phyloP scores from a whole-genome alignment of 768 basidiomycete genomes.

The Suillus subluteus region DNA sequence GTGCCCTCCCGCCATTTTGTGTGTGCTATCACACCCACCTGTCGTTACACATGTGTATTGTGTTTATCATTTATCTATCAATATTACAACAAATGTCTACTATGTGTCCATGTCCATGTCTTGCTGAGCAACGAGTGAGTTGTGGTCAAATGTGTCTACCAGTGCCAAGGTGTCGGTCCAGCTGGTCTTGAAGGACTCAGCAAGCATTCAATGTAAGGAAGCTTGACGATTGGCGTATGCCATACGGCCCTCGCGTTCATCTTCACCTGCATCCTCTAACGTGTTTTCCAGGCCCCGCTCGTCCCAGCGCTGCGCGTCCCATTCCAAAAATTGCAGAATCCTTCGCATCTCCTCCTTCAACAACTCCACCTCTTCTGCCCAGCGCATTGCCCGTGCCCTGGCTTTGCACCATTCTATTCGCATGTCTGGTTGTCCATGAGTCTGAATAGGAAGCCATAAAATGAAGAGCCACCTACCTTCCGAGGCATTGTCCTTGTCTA shows the following conservation, averaged over 20 bases:
- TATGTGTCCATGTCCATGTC: neutral
- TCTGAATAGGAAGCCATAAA: neutral
- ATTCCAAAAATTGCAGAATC: neutral
- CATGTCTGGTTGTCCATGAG: neutral
- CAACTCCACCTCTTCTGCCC: neutral
- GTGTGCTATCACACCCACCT: too few species aligned
- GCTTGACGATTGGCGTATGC: neutral
- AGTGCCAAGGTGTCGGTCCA: neutral
- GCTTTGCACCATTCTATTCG: neutral
- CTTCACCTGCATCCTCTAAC: neutral
- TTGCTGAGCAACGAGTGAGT: neutral
- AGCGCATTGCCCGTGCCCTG: neutral
- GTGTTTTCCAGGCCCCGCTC: neutral
- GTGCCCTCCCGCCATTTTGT: too few species aligned
- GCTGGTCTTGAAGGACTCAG: neutral
- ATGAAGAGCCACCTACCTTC: conserved; percentile 6
- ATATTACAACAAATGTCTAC: too few species aligned
- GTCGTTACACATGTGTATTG: too few species aligned
- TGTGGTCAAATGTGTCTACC: neutral
- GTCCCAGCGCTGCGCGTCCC: neutral
- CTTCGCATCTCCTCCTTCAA: neutral
- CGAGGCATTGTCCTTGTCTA: neutral
- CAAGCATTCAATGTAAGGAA: neutral
- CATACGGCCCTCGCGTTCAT: neutral
- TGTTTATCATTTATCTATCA: too few species aligned